These are phyloP conservation scores for Diplogelasinospora grovesii DNA, from an alignment of 495 filamentous ascomycete species.

Conservation along the genomic window DNA sequence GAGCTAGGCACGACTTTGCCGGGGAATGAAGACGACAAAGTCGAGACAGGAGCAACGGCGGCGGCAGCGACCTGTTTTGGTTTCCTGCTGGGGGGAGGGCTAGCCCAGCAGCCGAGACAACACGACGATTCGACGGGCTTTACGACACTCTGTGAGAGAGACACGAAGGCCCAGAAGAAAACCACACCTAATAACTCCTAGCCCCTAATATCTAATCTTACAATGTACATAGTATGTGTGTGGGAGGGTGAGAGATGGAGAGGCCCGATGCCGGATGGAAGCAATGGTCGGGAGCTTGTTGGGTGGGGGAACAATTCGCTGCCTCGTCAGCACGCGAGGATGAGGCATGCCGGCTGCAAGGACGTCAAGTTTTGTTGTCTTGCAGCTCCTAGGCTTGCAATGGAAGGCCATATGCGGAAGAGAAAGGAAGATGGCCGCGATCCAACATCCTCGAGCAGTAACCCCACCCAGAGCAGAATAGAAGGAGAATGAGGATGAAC, in stretches of 20 bases:
- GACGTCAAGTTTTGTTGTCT: background rate
- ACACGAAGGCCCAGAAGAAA: slow-evolving; percentile 5
- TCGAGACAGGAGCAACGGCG: background rate
- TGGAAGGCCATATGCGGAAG: background rate
- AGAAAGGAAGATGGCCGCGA: too few relatives aligned
- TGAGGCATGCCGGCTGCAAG: slow-evolving; percentile 1
- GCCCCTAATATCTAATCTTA: slow-evolving; percentile 28
- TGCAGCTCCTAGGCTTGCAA: too few relatives aligned
- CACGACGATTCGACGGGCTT: slow-evolving; percentile 5
- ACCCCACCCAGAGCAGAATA: background rate
- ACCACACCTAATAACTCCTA: slow-evolving; percentile 19
- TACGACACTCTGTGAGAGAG: slow-evolving; percentile 1
- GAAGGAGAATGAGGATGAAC: too few relatives aligned
- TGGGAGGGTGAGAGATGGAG: too few relatives aligned
- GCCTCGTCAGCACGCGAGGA: background rate
- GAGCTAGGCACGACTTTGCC: background rate
- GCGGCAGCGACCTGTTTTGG: background rate
- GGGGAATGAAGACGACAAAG: slow-evolving; percentile 1
- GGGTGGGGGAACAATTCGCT: background rate
- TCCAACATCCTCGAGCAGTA: slow-evolving; percentile 4
- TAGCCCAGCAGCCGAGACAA: background rate
- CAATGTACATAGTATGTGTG: slow-evolving; percentile 19
- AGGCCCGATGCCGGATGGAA: too few relatives aligned
- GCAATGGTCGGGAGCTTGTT: background rate
- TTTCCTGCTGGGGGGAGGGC: slow-evolving; percentile 2